These are phyloP conservation scores for Cyclotella cryptica DNA, from an alignment of 108 stramenopile genomes.

Conservation along the genomic window DNA sequence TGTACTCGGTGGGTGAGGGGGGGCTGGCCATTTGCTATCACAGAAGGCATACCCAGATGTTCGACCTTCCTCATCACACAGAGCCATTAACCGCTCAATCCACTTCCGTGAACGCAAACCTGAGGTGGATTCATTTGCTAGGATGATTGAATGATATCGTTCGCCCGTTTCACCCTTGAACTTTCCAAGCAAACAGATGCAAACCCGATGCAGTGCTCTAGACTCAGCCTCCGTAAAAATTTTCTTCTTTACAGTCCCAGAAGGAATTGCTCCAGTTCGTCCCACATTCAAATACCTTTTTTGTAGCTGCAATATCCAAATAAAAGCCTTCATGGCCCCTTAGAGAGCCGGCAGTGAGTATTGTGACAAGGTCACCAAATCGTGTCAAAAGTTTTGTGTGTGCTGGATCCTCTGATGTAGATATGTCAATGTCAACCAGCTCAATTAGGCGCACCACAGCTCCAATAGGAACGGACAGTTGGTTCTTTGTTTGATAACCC, in stretches of 20 bases:
- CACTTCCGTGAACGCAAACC: no score
- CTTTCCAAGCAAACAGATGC: constrained; percentile 11
- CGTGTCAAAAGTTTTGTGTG: no score
- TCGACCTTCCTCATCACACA: no score
- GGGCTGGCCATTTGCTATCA: no score
- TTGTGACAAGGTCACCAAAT: background rate
- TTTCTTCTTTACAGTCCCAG: background rate
- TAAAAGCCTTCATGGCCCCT: constrained; percentile 20
- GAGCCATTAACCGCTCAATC: no score
- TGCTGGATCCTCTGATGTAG: no score
- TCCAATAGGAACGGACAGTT: background rate
- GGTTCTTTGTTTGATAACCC: constrained; percentile 13
- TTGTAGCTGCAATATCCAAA: background rate
- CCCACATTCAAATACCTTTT: background rate
- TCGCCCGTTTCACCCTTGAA: no score
- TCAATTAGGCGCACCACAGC: constrained; percentile 5
- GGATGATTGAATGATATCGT: no score
- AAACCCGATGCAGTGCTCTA: constrained; percentile 3
- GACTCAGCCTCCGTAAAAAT: background rate
- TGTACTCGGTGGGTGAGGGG: no score
- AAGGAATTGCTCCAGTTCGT: background rate
- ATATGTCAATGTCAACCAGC: constrained; percentile 14
- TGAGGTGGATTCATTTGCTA: no score
- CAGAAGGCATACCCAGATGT: no score
- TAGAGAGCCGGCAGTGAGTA: constrained; percentile 1